Percentiles rank a stretch among this genome's conserved stretches.
phyloP scores from a whole-genome alignment of 257 asterid genomes.

The Euphrasia confusa region DNA sequence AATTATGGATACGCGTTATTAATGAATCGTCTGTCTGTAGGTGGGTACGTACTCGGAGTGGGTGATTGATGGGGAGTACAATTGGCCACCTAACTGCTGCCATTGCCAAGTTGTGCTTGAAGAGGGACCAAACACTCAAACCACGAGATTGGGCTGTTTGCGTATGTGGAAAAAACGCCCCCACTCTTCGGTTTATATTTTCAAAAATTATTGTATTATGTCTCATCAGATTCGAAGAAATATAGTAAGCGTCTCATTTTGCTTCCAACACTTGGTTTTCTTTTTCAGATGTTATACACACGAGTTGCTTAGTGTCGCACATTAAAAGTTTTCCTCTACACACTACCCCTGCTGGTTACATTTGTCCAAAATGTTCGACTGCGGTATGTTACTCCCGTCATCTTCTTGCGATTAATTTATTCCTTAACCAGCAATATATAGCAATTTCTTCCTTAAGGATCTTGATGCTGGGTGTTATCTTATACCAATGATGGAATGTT shows the following conservation, averaged over 20 bases:
- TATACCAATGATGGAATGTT: background rate
- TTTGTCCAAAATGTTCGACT: slow-evolving; percentile 68
- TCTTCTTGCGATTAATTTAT: slow-evolving; percentile 6
- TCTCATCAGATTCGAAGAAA: no score
- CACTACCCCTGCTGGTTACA: slow-evolving; percentile 83
- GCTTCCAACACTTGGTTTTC: slow-evolving; percentile 11
- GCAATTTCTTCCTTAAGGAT: no score
- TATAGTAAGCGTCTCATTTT: background rate
- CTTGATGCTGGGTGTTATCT: background rate
- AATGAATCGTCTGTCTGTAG: slow-evolving; percentile 28
- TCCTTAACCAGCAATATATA: no score
- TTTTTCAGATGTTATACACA: slow-evolving; percentile 59
- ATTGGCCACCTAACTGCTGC: slow-evolving; percentile 97
- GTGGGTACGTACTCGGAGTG: slow-evolving; percentile 86
- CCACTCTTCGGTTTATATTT: slow-evolving; percentile 9
- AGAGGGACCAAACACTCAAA: slow-evolving; percentile 59
- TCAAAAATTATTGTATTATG: background rate
- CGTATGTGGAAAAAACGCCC: slow-evolving; percentile 41
- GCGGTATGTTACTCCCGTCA: slow-evolving; percentile 42
- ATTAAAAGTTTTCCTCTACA: slow-evolving; percentile 65
- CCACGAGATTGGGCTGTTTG: slow-evolving; percentile 93
- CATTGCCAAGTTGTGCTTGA: slow-evolving; percentile 67
- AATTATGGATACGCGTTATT: slow-evolving; percentile 4
- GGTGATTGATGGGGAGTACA: slow-evolving; percentile 97
- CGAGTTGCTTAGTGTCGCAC: slow-evolving; percentile 69